Evolutionary conservation across 129 eudicot species (phyloP).

Genomic region (Tagetes patula): DNA sequence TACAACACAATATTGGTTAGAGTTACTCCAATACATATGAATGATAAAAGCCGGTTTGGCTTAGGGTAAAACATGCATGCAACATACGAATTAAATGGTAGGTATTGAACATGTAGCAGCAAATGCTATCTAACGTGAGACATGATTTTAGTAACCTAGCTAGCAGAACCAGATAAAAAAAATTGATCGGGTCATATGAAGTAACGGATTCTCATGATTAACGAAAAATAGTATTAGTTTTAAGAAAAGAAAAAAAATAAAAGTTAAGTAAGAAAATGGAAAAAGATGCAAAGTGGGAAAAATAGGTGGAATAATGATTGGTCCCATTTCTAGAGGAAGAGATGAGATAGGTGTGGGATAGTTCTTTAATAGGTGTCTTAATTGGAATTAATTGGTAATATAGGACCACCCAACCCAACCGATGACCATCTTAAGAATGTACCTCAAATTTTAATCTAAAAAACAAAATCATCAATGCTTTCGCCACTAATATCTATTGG

Average conservation of each 20-base stretch:
- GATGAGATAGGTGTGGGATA: slow-evolving; percentile 43
- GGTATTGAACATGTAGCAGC: slow-evolving; percentile 2
- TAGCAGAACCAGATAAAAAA: neutral
- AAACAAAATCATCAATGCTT: neutral
- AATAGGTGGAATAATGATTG: slow-evolving; percentile 43
- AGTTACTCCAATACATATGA: neutral
- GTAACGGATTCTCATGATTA: too few relatives aligned
- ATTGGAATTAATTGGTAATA: slow-evolving; percentile 74
- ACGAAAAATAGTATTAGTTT: neutral
- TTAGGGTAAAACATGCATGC: too few relatives aligned
- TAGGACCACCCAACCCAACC: slow-evolving; percentile 68
- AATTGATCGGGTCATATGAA: too few relatives aligned
- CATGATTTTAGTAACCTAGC: neutral
- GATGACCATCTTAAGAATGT: slow-evolving; percentile 18
- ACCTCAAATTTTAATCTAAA: slow-evolving; percentile 19
- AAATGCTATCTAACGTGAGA: neutral
- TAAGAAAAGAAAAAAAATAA: slow-evolving; percentile 20
- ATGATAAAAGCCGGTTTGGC: neutral
- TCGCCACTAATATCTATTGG: too few relatives aligned
- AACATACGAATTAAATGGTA: neutral
- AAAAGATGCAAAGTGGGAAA: slow-evolving; percentile 37
- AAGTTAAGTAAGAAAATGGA: slow-evolving; percentile 9
- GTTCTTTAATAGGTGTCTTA: slow-evolving; percentile 65
- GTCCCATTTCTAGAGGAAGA: slow-evolving; percentile 46
- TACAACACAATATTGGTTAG: neutral